Evolutionary conservation across 2,329 filamentous ascomycete species (phyloP), one percentile per base, ranked within the genome.

Genomic region (Monilinia fructicola): DNA sequence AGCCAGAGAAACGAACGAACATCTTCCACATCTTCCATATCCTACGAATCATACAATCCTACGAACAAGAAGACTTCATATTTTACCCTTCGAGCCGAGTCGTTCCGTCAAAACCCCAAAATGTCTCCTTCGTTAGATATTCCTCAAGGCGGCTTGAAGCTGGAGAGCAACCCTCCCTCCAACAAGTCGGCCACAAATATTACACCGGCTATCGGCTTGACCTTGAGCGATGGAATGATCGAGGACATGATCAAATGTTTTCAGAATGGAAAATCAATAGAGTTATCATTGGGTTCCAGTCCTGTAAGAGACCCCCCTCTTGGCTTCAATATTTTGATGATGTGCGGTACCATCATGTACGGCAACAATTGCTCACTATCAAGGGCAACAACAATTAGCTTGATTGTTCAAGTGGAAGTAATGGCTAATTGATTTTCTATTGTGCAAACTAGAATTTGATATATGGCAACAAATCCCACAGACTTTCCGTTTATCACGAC

Each of bases 201-300:
- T 9, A 44, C 54, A 31, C 46, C 64, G 53, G 64, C 64, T 61
- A 65, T 89, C 74, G 81, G 84, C 69, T 78, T 89, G 66, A 82
- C 79, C n/a, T 77, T 89, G 69, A 82, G 79, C 71, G 82, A 87
- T 74, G 79, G 79, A 74, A 79, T 86, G 62, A 83, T 89, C 72
- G 84, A 87, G 74, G 81, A 85, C 69, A 84, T 89, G 82, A 87
- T 89, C 71, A 81, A 81, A 75, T 85, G 83, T 73, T 81, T 85
- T 50, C 83, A 83, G 72, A 81, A 82, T 78, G 85, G 85, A 61
- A 81, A 84, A 65, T 79, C 82, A 55, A 81, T 89, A 64, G 80
- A 85, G 72, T 78, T 89, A 72, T 81, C 83, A 6, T 76, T 89
- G 69, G 87, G 87, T 52, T 80, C 79, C 73, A 81, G 78, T 72